A percentile compares a stretch with the other conserved stretches of the same genome.
These are phyloP conservation scores for Tylopilus balloui DNA, from an alignment of 768 basidiomycete species.

Conservation along the genomic window DNA sequence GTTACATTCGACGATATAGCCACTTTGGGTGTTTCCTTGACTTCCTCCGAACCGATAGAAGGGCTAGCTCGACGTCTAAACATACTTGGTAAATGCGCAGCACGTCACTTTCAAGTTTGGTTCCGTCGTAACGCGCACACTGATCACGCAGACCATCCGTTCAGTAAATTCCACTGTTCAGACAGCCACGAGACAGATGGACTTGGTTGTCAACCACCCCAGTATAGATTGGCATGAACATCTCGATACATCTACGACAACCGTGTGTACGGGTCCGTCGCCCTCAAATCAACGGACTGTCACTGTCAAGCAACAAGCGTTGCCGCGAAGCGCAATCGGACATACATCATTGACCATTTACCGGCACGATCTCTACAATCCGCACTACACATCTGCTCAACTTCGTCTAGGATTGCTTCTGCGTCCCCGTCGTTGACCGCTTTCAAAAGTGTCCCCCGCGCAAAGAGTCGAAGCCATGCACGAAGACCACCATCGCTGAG, in stretches of 20 bases:
- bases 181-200: neutral
- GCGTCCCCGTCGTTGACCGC: conserved; percentile 52
- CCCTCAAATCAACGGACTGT: conserved; percentile 8
- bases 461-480: conserved; percentile 71
- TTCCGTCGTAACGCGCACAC: neutral
- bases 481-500: conserved; percentile 45
- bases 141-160: neutral
- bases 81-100: neutral
- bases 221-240: neutral
- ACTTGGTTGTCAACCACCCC: conserved; percentile 6
- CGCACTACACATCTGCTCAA: conserved; percentile 48
- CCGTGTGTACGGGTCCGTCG: neutral
- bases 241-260: neutral
- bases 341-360: conserved; percentile 71
- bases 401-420: conserved; percentile 56
- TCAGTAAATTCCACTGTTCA: neutral
- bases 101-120: conserved; percentile 7
- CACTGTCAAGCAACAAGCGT: conserved; percentile 31
- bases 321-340: conserved; percentile 62
- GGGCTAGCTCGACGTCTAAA: neutral
- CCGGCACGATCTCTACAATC: conserved; percentile 58
- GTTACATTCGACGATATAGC: conserved; percentile 2
- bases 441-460: conserved; percentile 53
- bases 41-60: conserved; percentile 3
- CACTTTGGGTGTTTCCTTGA: neutral